phyloP scores from a whole-genome alignment of 805 yeast genomes.

The Saccharomyces mikatae region DNA sequence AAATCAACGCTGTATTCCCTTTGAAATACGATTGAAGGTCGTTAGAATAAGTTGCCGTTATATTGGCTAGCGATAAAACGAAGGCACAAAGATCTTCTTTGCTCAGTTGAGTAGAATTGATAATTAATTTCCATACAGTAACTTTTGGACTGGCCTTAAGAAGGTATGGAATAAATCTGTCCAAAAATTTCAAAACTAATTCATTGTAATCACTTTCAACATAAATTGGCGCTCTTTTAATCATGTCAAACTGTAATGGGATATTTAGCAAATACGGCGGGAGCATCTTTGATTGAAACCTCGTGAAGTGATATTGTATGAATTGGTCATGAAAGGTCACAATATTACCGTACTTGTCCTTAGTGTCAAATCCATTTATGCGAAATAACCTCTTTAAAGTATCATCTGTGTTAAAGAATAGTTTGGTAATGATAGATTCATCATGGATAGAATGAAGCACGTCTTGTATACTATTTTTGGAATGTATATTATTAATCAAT shows the following conservation, averaged over 20 bases:
- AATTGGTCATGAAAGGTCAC: slow-evolving; percentile 15
- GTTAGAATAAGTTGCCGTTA: slow-evolving; percentile 28
- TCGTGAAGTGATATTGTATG: slow-evolving; percentile 20
- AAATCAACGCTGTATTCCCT: slow-evolving; percentile 35
- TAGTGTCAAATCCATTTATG: slow-evolving; percentile 7
- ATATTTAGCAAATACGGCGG: slow-evolving; percentile 31
- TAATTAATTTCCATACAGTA: slow-evolving; percentile 31
- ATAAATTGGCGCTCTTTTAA: slow-evolving; percentile 11
- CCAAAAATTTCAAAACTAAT: slow-evolving; percentile 23
- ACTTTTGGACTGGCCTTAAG: slow-evolving; percentile 33
- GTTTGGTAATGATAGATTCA: slow-evolving; percentile 5
- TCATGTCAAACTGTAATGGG: slow-evolving; percentile 23
- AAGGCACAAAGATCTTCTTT: slow-evolving; percentile 37
- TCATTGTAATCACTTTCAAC: slow-evolving; percentile 21
- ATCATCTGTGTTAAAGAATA: slow-evolving; percentile 6
- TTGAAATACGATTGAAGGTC: slow-evolving; percentile 31
- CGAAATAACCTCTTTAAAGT: slow-evolving; percentile 8
- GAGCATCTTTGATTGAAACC: slow-evolving; percentile 31
- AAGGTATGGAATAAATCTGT: slow-evolving; percentile 29
- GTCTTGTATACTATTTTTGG: slow-evolving; percentile 13
- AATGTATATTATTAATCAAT: slow-evolving; percentile 10
- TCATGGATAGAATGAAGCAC: slow-evolving; percentile 18
- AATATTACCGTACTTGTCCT: slow-evolving; percentile 17
- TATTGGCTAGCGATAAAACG: slow-evolving; percentile 35
- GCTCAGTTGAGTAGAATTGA: slow-evolving; percentile 34